These are phyloP conservation scores for Colletotrichum sp. DNA, from an alignment of 2,329 filamentous ascomycete species.

Conservation along the genomic window DNA sequence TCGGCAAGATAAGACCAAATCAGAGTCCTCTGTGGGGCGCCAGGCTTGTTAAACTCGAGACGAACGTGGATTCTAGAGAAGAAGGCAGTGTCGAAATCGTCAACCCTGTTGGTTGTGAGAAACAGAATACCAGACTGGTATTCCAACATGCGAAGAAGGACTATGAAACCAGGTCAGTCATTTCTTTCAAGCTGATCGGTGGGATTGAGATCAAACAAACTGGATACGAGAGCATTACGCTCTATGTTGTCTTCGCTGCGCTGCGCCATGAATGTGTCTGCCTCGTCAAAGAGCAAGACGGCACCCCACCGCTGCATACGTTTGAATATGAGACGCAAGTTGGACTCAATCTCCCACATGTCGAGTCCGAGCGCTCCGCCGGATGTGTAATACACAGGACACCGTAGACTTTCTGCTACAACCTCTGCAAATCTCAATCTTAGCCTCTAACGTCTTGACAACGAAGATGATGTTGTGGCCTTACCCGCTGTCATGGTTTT, in stretches of 20 bases:
- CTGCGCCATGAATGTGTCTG: background rate
- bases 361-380: background rate
- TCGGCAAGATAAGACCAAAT: background rate
- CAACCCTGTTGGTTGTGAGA: background rate
- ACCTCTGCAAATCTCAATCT: background rate
- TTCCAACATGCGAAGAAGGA: background rate
- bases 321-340: background rate
- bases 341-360: background rate
- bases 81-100: background rate
- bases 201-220: background rate
- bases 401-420: background rate
- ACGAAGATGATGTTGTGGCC: background rate
- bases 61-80: background rate
- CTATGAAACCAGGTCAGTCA: background rate
- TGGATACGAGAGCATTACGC: background rate
- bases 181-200: background rate
- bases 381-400: background rate
- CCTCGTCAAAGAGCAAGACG: background rate
- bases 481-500: background rate
- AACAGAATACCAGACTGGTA: background rate
- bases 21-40: rapidly evolving
- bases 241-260: background rate
- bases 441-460: background rate
- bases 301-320: background rate
- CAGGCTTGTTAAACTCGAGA: background rate